Percentiles rank a stretch among this genome's conserved stretches.
Evolutionary conservation across 805 yeast genomes (phyloP).

Genomic region (Wickerhamiella nectarea): DNA sequence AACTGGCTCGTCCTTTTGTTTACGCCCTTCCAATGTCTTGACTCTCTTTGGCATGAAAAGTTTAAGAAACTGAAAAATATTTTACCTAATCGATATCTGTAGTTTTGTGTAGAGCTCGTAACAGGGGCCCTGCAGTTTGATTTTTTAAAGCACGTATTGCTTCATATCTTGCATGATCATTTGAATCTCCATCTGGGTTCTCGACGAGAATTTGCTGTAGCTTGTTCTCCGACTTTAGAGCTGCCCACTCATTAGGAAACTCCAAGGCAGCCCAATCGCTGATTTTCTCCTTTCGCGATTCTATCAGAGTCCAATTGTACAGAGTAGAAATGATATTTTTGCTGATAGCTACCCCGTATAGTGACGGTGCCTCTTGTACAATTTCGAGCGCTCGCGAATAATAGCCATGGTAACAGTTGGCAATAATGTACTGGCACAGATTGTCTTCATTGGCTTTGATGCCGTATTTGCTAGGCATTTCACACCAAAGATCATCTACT

Average conservation of each 20-base stretch:
- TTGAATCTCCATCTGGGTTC: constrained; percentile 25
- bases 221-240: constrained; percentile 24
- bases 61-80: constrained; percentile 1
- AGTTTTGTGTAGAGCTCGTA: constrained; percentile 5
- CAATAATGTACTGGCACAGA: constrained; percentile 48
- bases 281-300: constrained; percentile 27
- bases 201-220: constrained; percentile 22
- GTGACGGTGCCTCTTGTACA: constrained; percentile 32
- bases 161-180: constrained; percentile 16
- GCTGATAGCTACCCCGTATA: constrained; percentile 19
- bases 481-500: constrained; percentile 49
- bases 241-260: constrained; percentile 30
- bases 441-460: constrained; percentile 40
- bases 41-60: constrained; percentile 6
- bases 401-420: constrained; percentile 55
- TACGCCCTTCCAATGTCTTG: constrained; percentile 2
- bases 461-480: constrained; percentile 36
- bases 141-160: constrained; percentile 18
- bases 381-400: constrained; percentile 42
- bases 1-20: constrained; percentile 3
- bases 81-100: constrained; percentile 7
- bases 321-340: constrained; percentile 22
- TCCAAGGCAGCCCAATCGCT: constrained; percentile 30
- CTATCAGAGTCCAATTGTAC: constrained; percentile 34
- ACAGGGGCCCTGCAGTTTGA: constrained; percentile 7